phyloP scores from a whole-genome alignment of 1,284 basidiomycete species.

The Moniliella sp. region DNA sequence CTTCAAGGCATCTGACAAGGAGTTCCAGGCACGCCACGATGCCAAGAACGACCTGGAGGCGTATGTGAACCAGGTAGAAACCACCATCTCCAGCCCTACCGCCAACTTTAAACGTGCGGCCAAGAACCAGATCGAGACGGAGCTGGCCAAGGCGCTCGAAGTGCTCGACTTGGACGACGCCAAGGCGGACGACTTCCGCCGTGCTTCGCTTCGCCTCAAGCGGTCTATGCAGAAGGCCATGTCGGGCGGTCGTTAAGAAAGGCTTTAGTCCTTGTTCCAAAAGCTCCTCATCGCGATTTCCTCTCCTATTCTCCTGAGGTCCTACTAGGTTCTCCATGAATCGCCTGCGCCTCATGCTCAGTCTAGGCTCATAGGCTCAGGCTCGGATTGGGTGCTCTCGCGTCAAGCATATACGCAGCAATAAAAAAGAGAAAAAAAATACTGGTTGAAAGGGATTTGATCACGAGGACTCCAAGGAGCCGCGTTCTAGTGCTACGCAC shows the following conservation, averaged over 20 bases:
- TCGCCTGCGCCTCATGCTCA: no score
- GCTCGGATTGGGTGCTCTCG: no score
- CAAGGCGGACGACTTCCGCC: conserved; percentile 30
- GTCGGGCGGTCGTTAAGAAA: conserved; percentile 8
- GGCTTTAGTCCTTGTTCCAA: no score
- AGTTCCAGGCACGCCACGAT: conserved; percentile 34
- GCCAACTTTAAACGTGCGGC: conserved; percentile 29
- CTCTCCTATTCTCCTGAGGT: no score
- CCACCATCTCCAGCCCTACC: conserved; percentile 29
- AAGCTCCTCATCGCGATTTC: no score
- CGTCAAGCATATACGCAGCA: no score
- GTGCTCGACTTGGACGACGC: conserved; percentile 31
- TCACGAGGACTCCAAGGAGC: no score
- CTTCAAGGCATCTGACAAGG: conserved; percentile 33
- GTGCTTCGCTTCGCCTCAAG: conserved; percentile 28
- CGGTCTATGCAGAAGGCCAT: conserved; percentile 31
- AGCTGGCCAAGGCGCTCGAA: conserved; percentile 33
- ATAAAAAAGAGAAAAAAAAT: no score
- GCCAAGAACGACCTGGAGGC: conserved; percentile 32
- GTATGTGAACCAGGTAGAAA: conserved; percentile 30
- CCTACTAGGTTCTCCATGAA: no score
- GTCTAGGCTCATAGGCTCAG: no score
- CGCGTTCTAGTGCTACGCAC: no score
- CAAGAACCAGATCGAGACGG: conserved; percentile 32
- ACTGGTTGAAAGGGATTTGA: no score